These are phyloP conservation scores for Pyrenochaeta sp. DNA, from an alignment of 2,329 filamentous ascomycete species.

Conservation along the genomic window DNA sequence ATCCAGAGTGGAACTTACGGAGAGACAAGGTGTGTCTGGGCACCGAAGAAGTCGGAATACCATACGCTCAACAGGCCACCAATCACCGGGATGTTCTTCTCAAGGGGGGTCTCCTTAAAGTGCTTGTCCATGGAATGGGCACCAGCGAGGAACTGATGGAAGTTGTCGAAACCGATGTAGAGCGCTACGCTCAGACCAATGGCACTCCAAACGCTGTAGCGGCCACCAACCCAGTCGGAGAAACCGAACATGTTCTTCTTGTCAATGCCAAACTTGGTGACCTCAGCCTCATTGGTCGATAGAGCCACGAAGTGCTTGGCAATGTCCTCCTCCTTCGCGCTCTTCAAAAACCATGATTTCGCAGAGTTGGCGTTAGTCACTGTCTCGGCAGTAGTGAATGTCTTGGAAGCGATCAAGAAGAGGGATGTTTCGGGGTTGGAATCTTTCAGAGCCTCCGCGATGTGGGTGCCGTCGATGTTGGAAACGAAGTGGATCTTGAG, in stretches of 20 bases:
- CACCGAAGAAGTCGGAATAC: conserved; percentile 99
- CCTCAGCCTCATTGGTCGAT: conserved; percentile 93
- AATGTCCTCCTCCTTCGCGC: conserved; percentile 79
- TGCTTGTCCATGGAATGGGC: conserved; percentile 99
- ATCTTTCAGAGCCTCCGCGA: conserved; percentile 86
- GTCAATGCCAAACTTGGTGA: conserved; percentile 98
- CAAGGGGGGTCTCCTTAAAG: conserved; percentile 88
- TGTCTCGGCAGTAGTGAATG: conserved; percentile 98
- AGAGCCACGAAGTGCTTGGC: conserved; percentile 99
- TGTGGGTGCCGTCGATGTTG: conserved; percentile 99
- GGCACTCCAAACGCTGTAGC: conserved; percentile 98
- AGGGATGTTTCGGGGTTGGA: conserved; percentile 98
- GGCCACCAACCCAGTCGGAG: conserved; percentile 96
- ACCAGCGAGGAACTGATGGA: conserved; percentile 92
- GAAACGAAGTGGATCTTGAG: conserved; percentile 97
- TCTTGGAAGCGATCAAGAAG: conserved; percentile 98
- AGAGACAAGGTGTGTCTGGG: conserved; percentile 95
- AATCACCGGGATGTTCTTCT: conserved; percentile 93
- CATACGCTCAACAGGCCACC: conserved; percentile 94
- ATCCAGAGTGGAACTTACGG: conserved; percentile 69
- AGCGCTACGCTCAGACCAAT: conserved; percentile 94
- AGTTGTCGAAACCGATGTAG: conserved; percentile 97
- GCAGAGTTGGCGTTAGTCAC: conserved; percentile 96
- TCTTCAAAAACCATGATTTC: conserved; percentile 95
- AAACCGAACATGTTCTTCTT: conserved; percentile 99